Base-by-base conservation (phyloP, 2,329 filamentous ascomycete species). In the Monilinia vaccinii-corymbosi region DNA sequence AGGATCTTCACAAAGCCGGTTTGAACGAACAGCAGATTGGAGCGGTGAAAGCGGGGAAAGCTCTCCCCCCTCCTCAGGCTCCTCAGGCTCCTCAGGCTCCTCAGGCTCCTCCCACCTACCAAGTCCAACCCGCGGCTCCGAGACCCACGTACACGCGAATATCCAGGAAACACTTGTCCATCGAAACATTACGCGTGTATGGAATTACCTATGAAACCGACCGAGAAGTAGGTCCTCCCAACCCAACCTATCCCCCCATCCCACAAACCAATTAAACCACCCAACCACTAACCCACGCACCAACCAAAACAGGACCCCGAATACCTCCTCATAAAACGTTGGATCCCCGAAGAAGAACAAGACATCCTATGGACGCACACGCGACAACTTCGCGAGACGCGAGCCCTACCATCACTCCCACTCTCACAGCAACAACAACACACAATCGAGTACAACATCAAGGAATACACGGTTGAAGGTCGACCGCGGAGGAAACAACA, bases 341-440 rank as follows among this genome's bases (percentile, higher is more conserved):
- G 83, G 83, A 83, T 91, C 56, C 81, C 83, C 4, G 84, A 90
- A 66, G 81, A 82, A 63, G 82, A 90, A 70, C 88, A 90, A 68
- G 81, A 89, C 61, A 76, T 83, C 60, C 79, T 91, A 52, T 92
- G 88, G 80, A 80, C 82, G 47, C 87, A 91, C 73, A 90, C 88
- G 3, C 79, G 79, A 63, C 75, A 79, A 47, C 71, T 89, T 63
- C 61, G 71, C 13, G 70, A 72, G 52, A 61, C 65, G 16, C 62
- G 70, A n/a, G n/a, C n/a, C n/a, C n/a, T n/a, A n/a, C n/a, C n/a
- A n/a, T n/a, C n/a, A n/a, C n/a, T n/a, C n/a, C n/a, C n/a, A n/a
- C n/a, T n/a, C n/a, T n/a, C n/a, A n/a, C n/a, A n/a, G n/a, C n/a
- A 36, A 42, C 4, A 11, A 14, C 48, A 55, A 10, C 58, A 45